A percentile compares a stretch with the other conserved stretches of the same genome.
Conservation (phyloP, 1,139 yeast genomes). For the Nakaseomyces sp. region DNA sequence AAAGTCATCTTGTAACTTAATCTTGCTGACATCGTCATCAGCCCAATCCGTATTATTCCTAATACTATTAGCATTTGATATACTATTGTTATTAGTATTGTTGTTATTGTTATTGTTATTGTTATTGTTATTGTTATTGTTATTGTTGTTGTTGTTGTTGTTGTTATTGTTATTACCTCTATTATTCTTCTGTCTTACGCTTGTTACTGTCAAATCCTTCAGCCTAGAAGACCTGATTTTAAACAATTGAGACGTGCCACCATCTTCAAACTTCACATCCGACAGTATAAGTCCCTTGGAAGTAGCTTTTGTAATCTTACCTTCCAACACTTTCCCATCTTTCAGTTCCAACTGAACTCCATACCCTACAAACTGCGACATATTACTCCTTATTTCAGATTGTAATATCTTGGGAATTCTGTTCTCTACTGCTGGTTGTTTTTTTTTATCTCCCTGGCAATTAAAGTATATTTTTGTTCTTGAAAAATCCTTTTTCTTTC, state of each 20-base stretch:
- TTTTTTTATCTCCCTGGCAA: no score
- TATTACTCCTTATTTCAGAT: no score
- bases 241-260: constrained; percentile 30
- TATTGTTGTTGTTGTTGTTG: constrained; percentile 10
- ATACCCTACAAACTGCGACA: constrained; percentile 29
- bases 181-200: constrained; percentile 18
- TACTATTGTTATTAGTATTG: constrained; percentile 6
- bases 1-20: constrained; percentile 57
- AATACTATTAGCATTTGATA: constrained; percentile 4
- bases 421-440: no score
- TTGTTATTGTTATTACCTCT: constrained; percentile 12
- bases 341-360: constrained; percentile 30
- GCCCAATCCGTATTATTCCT: constrained; percentile 38
- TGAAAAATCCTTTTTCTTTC: no score
- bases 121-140: constrained; percentile 9
- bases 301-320: constrained; percentile 29
- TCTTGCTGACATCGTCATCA: constrained; percentile 41
- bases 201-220: constrained; percentile 32
- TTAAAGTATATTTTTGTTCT: no score
- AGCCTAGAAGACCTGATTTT: constrained; percentile 30
- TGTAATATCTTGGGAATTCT: no score
- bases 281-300: constrained; percentile 28
- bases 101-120: constrained; percentile 7
- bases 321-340: constrained; percentile 30
- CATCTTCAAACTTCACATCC: constrained; percentile 29